phyloP scores from a whole-genome alignment of 2,329 filamentous ascomycete genomes.

The Diplodia intermedia region DNA sequence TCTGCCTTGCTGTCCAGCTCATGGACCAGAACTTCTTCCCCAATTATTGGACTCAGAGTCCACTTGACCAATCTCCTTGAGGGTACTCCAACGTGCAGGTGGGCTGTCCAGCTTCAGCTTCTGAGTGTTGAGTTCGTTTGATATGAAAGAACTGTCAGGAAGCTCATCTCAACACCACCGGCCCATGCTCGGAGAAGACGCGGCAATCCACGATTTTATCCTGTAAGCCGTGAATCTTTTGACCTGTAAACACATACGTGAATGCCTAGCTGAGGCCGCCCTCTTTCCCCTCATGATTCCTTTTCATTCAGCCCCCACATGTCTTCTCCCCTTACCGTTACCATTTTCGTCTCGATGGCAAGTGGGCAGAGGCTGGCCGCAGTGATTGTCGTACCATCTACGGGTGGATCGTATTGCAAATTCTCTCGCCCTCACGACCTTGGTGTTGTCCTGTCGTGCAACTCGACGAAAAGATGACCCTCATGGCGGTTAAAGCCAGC shows the following conservation, averaged over 20 bases:
- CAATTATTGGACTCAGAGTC: too few relatives aligned
- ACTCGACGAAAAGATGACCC: too few relatives aligned
- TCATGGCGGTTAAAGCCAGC: too few relatives aligned
- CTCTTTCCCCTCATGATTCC: neutral
- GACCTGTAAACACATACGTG: neutral
- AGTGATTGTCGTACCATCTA: too few relatives aligned
- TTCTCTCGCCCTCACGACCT: too few relatives aligned
- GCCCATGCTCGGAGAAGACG: neutral
- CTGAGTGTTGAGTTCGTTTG: neutral
- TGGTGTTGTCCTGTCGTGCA: too few relatives aligned
- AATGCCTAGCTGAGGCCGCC: neutral
- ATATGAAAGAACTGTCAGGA: neutral
- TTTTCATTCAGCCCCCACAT: neutral
- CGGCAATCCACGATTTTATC: neutral
- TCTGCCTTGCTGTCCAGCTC: too few relatives aligned
- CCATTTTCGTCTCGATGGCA: neutral
- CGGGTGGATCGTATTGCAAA: too few relatives aligned
- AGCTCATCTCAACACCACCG: slow-evolving; percentile 2
- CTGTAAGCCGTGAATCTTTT: neutral
- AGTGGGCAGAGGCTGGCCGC: neutral
- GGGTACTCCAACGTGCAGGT: too few relatives aligned
- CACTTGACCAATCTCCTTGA: too few relatives aligned
- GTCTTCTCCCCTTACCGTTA: neutral
- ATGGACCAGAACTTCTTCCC: too few relatives aligned
- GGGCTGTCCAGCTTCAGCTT: neutral